Percentiles rank a stretch among this genome's conserved stretches.
These are phyloP conservation scores for Sclerotinia glacialis DNA, from an alignment of 2,329 filamentous ascomycete genomes.

Conservation along the genomic window DNA sequence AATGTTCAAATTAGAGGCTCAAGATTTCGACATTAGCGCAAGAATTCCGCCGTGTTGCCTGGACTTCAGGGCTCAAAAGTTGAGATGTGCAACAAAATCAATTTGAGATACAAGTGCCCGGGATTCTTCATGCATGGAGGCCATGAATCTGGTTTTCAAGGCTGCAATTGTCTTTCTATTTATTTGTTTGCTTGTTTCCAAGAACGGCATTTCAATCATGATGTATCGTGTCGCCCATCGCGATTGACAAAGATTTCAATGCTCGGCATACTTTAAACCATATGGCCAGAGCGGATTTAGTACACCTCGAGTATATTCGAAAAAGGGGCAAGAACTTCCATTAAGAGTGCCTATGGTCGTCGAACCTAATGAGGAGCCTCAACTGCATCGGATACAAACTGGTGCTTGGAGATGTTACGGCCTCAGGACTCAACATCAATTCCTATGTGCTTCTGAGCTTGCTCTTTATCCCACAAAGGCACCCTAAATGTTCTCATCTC, in stretches of 20 bases:
- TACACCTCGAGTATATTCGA: too few species aligned
- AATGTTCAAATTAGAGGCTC: conserved; percentile 10
- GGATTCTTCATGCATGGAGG: conserved; percentile 13
- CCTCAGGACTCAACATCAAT: neutral
- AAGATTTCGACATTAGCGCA: conserved; percentile 13
- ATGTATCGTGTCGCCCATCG: neutral
- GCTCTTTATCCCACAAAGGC: too few species aligned
- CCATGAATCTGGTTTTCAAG: conserved; percentile 18
- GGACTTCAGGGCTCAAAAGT: conserved; percentile 24
- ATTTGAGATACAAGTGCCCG: neutral
- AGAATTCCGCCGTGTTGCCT: conserved; percentile 22
- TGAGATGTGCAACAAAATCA: conserved; percentile 26
- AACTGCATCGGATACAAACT: neutral
- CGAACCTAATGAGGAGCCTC: neutral
- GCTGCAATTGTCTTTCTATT: conserved; percentile 10
- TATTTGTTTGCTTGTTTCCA: neutral
- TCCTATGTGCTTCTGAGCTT: too few species aligned
- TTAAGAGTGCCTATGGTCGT: neutral
- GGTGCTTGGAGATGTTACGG: neutral
- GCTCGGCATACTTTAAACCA: neutral
- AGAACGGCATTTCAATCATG: neutral
- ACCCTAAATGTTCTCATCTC: neutral
- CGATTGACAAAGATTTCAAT: neutral
- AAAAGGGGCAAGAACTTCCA: neutral
- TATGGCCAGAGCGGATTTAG: neutral